Base-by-base conservation (phyloP, 441 rosid genomes). In the Syzygium syzygioides region DNA sequence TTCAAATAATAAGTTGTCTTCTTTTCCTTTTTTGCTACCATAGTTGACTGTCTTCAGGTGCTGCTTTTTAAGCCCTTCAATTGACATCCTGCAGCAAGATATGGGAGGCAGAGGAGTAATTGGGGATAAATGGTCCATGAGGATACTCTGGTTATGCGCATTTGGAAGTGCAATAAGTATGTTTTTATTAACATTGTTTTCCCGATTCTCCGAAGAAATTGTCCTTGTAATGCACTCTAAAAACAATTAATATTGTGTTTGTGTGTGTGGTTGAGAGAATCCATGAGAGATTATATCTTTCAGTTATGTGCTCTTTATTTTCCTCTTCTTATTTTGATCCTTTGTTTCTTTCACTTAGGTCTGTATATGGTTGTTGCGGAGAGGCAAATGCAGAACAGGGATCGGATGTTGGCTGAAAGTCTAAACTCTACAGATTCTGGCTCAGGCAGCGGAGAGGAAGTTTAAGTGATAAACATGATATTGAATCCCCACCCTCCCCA, bases 81-180 rank as follows among this genome's bases (percentile, higher is more conserved):
- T 90, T 50, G 85, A 86, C 87, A 92, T 92, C 79, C 88, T 87
- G 89, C 88, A 92, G 95, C 85, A 41, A 87, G 89, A 64, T 86
- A 95, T 95, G 96, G 96, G 94, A 71, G 89, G 91, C 90, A 88
- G 97, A 90, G 96, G 99, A 89, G 93, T 94, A n/a, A 93, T 97
- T 68, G 92, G 92, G 34, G 99, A 96, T 91, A 96, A 94, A 90
- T 97, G 98, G 99, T 95, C 98, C 66, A 94, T 93, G 96, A 94
- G 98, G 94, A 86, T 96, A 91, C 96, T 98, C 59, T 98, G 98
- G 99, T 89, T 89, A 13, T 96, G 98, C 89, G 98, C 97, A 32
- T 76, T 96, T 84, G 99, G 99, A 91, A 97, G 96, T 93, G 99
- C 96, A 60, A 85, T 94, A 18, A 87, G 99, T 96, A 91, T 89